phyloP scores from a whole-genome alignment of 2,329 filamentous ascomycete genomes.

The Cladosporium phlei region DNA sequence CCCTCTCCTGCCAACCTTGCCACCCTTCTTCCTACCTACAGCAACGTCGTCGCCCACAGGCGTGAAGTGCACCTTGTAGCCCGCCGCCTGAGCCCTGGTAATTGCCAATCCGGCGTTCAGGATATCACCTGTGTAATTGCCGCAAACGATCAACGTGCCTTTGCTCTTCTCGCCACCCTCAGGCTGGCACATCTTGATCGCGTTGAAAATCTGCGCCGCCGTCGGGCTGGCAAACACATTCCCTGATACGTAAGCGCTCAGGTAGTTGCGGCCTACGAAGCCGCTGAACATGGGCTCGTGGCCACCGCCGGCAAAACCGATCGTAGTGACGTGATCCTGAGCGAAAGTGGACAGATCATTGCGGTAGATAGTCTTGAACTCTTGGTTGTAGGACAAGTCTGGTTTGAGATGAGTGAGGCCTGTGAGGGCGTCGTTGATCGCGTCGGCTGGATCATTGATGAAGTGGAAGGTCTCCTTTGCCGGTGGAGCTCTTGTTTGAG shows the following conservation, averaged over 20 bases:
- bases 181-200: slow-evolving; percentile 52
- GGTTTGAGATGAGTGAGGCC: slow-evolving; percentile 34
- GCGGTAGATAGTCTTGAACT: slow-evolving; percentile 35
- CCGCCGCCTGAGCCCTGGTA: slow-evolving; percentile 53
- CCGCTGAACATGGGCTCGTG: slow-evolving; percentile 60
- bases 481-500: slow-evolving; percentile 18
- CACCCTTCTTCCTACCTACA: slow-evolving; percentile 52
- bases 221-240: slow-evolving; percentile 62
- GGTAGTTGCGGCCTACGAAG: slow-evolving; percentile 58
- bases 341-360: slow-evolving; percentile 30
- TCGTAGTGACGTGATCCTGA: slow-evolving; percentile 31
- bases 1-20: slow-evolving; percentile 57
- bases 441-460: slow-evolving; percentile 32
- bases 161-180: slow-evolving; percentile 32
- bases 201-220: slow-evolving; percentile 59
- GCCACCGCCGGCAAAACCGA: slow-evolving; percentile 35
- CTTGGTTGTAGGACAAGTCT: slow-evolving; percentile 29
- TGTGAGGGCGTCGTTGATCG: slow-evolving; percentile 33
- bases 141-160: slow-evolving; percentile 58
- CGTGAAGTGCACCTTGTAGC: slow-evolving; percentile 53
- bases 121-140: slow-evolving; percentile 62
- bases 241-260: slow-evolving; percentile 57
- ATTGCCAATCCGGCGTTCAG: slow-evolving; percentile 58
- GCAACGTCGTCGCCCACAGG: slow-evolving; percentile 63
- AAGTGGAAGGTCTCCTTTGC: slow-evolving; percentile 35